Conservation (phyloP, 768 basidiomycete genomes). For the Pleurotus salmoneostramineus region DNA sequence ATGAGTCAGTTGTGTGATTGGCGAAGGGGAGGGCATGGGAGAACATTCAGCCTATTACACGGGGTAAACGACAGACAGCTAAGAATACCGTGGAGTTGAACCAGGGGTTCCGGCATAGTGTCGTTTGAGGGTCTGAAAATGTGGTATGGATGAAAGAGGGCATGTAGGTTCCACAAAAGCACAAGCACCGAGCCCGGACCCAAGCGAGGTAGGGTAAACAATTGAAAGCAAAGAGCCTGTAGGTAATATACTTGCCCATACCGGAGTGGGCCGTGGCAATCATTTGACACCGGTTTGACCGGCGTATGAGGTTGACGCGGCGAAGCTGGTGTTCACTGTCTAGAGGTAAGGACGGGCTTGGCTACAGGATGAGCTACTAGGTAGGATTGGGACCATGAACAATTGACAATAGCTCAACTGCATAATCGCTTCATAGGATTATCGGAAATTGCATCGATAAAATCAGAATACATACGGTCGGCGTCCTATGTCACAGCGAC, state of each 20-base stretch:
- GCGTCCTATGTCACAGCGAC: neutral
- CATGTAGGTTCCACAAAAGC: neutral
- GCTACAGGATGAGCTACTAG: neutral
- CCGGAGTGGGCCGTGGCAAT: too few relatives aligned
- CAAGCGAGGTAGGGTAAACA: neutral
- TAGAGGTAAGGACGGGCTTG: neutral
- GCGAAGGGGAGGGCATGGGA: neutral
- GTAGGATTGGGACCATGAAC: neutral
- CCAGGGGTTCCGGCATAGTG: neutral
- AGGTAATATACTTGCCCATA: too few relatives aligned
- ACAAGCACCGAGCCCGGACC: neutral
- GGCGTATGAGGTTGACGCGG: neutral
- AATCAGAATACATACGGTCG: neutral
- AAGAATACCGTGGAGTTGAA: neutral
- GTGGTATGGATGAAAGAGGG: neutral
- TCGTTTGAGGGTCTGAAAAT: neutral
- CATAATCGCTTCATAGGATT: neutral
- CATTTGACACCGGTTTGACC: neutral
- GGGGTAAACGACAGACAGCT: too few relatives aligned
- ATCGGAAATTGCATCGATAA: neutral
- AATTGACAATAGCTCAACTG: neutral
- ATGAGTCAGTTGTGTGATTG: neutral
- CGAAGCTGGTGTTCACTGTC: too few relatives aligned
- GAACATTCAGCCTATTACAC: neutral
- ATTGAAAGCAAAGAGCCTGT: too few relatives aligned